Conservation (phyloP, 768 basidiomycete genomes). For the Russula virescens region DNA sequence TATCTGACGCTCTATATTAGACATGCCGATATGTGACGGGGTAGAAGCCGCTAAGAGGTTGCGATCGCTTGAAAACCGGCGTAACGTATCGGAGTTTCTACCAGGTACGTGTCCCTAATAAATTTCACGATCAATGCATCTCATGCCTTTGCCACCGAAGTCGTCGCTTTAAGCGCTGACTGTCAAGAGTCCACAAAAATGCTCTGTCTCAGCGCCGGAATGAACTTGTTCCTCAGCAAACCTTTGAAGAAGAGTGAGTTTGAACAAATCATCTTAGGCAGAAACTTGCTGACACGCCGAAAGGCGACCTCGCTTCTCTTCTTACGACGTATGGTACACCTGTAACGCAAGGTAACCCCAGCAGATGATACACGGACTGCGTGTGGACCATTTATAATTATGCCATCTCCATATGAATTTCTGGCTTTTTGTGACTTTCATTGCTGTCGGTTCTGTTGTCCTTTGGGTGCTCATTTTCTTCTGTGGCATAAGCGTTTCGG, state of each 20-base stretch:
- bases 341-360: not conserved
- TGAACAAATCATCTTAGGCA: not conserved
- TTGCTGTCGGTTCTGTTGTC: slow-evolving; percentile 1
- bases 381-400: not conserved
- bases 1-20: slow-evolving; percentile 31
- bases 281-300: not conserved
- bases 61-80: slow-evolving; percentile 51
- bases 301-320: slow-evolving; percentile 48
- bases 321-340: slow-evolving; percentile 45
- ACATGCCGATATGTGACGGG: slow-evolving; percentile 76
- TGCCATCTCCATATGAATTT: not conserved
- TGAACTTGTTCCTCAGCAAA: slow-evolving; percentile 74
- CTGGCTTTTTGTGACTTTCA: slow-evolving; percentile 6
- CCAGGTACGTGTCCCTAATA: slow-evolving; percentile 43
- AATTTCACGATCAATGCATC: not conserved
- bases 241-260: slow-evolving; percentile 53
- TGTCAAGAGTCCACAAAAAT: slow-evolving; percentile 73
- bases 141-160: slow-evolving; percentile 31
- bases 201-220: slow-evolving; percentile 70
- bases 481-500: not conserved
- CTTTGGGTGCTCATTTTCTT: not conserved
- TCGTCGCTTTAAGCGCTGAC: slow-evolving; percentile 69
- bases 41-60: slow-evolving; percentile 67
- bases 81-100: slow-evolving; percentile 43
- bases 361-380: not conserved